Evolutionary conservation across 1,139 yeast genomes (phyloP).

Genomic region (Suzukiozyma palmioleophila): DNA sequence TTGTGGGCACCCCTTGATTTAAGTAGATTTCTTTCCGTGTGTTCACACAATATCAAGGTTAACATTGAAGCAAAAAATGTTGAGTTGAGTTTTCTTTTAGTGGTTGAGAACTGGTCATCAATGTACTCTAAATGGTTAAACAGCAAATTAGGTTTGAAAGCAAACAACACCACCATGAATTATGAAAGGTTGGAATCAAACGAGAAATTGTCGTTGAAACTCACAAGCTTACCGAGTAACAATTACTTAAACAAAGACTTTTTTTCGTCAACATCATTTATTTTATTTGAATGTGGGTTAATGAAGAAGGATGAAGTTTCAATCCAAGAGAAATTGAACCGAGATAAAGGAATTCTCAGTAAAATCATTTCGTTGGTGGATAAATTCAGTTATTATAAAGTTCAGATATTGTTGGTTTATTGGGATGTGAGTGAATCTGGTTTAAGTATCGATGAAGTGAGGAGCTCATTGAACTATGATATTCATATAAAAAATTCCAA

Average conservation of each 20-base stretch:
- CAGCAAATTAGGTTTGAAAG: conserved; percentile 31
- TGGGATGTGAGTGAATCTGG: conserved; percentile 33
- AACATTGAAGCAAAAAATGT: conserved; percentile 16
- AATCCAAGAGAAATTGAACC: conserved; percentile 25
- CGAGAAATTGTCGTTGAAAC: conserved; percentile 20
- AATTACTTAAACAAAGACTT: conserved; percentile 29
- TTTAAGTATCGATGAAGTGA: conserved; percentile 15
- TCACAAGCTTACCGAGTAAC: conserved; percentile 38
- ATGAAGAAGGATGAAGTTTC: conserved; percentile 7
- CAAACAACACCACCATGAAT: conserved; percentile 21
- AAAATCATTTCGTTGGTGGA: conserved; percentile 36
- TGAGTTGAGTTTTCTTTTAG: conserved; percentile 29
- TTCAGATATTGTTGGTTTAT: conserved; percentile 33
- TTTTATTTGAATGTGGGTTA: conserved; percentile 47
- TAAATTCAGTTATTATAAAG: conserved; percentile 29
- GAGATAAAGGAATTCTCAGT: conserved; percentile 33
- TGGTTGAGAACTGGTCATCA: conserved; percentile 43
- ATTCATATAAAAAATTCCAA: conserved; percentile 7
- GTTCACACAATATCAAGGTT: conserved; percentile 21
- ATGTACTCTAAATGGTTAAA: conserved; percentile 45
- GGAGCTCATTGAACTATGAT: conserved; percentile 14
- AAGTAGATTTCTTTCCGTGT: conserved; percentile 16
- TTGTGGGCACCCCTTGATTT: conserved; percentile 42
- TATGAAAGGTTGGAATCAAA: conserved; percentile 23
- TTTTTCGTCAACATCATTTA: conserved; percentile 34